A percentile compares a stretch with the other conserved stretches of the same genome.
These are phyloP conservation scores for Candida stauntonica DNA, from an alignment of 805 yeast species.

Conservation along the genomic window DNA sequence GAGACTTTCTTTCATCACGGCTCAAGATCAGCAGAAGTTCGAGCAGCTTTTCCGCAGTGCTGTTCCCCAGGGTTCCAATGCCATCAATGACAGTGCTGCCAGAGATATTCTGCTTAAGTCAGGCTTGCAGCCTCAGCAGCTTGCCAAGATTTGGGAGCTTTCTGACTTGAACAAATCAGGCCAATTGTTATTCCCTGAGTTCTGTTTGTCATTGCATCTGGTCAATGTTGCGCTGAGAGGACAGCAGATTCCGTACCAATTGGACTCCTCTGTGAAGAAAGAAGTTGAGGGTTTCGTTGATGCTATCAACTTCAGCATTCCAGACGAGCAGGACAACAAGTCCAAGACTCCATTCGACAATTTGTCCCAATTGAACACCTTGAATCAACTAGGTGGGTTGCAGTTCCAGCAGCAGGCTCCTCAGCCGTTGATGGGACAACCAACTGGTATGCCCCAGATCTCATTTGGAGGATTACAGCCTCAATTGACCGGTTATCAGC, in stretches of 20 bases:
- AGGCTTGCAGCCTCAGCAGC: constrained; percentile 63
- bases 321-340: constrained; percentile 39
- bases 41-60: constrained; percentile 80
- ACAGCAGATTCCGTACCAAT: constrained; percentile 63
- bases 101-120: constrained; percentile 77
- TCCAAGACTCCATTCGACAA: constrained; percentile 39
- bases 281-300: constrained; percentile 90
- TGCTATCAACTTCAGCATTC: constrained; percentile 75
- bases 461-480: constrained; percentile 31
- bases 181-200: constrained; percentile 83
- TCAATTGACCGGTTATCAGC: constrained; percentile 32
- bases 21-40: constrained; percentile 80
- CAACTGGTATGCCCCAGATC: constrained; percentile 20
- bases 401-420: constrained; percentile 23
- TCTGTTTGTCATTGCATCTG: constrained; percentile 85
- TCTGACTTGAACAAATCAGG: constrained; percentile 90
- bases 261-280: constrained; percentile 70
- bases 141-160: constrained; percentile 86
- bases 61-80: constrained; percentile 48
- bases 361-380: constrained; percentile 29
- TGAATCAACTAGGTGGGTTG: constrained; percentile 33
- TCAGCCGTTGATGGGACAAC: constrained; percentile 23
- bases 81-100: constrained; percentile 67
- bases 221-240: constrained; percentile 77
- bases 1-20: constrained; percentile 79